phyloP scores from a whole-genome alignment of 1,139 yeast species.

The Taiozyma sp. region DNA sequence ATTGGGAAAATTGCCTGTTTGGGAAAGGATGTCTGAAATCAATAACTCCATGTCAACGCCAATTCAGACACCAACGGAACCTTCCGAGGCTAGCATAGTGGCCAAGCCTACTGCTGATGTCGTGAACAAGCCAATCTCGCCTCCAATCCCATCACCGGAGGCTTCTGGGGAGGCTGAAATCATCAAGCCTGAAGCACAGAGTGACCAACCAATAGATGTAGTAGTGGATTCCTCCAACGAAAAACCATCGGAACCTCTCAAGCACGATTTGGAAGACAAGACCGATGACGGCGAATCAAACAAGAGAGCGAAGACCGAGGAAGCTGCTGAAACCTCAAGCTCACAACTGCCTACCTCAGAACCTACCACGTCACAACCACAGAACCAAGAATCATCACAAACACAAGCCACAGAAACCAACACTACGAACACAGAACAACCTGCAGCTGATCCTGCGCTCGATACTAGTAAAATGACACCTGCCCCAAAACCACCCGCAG shows the following conservation, averaged over 20 bases:
- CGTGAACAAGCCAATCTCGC: conserved; percentile 5
- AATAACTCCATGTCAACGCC: conserved; percentile 12
- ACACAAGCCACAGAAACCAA: conserved; percentile 1
- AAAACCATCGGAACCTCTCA: neutral
- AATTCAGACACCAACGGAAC: conserved; percentile 8
- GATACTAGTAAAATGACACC: conserved; percentile 34
- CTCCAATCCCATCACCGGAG: conserved; percentile 7
- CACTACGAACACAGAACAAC: neutral
- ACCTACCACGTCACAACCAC: neutral
- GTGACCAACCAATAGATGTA: conserved; percentile 4
- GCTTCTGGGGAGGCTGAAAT: conserved; percentile 10
- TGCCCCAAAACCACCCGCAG: conserved; percentile 68
- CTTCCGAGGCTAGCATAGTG: neutral
- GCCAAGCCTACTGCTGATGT: neutral
- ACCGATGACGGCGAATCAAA: conserved; percentile 1
- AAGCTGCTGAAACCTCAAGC: neutral
- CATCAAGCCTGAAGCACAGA: conserved; percentile 4
- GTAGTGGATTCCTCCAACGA: neutral
- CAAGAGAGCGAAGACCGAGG: conserved; percentile 8
- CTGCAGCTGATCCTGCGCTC: neutral
- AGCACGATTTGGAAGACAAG: conserved; percentile 11
- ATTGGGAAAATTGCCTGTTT: neutral
- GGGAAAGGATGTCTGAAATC: conserved; percentile 5
- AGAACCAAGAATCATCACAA: conserved; percentile 2
- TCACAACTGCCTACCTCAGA: neutral